phyloP scores from a whole-genome alignment of 1,139 yeast genomes.

The Suhomyces guaymorum region DNA sequence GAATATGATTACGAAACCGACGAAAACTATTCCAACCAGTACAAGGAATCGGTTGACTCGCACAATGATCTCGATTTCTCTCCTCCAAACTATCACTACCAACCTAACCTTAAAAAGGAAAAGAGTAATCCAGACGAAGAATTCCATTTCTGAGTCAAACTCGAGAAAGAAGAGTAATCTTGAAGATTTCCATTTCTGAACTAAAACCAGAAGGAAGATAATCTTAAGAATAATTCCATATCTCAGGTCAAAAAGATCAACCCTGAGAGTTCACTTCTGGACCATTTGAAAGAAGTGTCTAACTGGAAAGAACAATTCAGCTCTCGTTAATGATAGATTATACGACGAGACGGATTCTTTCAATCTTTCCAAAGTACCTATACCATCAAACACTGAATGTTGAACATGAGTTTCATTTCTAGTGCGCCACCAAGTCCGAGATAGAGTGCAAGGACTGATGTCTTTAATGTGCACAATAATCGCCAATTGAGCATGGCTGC shows the following conservation, averaged over 20 bases:
- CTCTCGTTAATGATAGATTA: too few species aligned
- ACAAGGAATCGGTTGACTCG: constrained; percentile 6
- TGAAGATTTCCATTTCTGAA: too few species aligned
- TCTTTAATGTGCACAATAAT: neutral
- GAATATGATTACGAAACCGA: constrained; percentile 10
- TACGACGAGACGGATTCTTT: too few species aligned
- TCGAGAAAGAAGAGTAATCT: too few species aligned
- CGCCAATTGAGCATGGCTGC: neutral
- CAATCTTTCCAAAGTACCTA: too few species aligned
- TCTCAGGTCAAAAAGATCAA: too few species aligned
- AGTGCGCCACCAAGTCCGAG: neutral
- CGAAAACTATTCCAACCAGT: constrained; percentile 3
- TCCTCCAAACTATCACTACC: constrained; percentile 9
- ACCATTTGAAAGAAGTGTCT: too few species aligned
- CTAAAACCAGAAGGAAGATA: too few species aligned
- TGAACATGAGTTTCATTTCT: constrained; percentile 1
- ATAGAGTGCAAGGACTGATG: neutral
- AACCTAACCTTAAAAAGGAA: neutral
- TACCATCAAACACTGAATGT: too few species aligned
- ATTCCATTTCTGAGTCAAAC: constrained; percentile 18
- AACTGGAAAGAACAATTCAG: too few species aligned
- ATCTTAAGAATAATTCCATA: too few species aligned
- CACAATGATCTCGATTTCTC: constrained; percentile 14
- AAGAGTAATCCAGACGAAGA: constrained; percentile 19
- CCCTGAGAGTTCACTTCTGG: too few species aligned